phyloP scores from a whole-genome alignment of 331 rosid species.

The Phaseolus coccineus region DNA sequence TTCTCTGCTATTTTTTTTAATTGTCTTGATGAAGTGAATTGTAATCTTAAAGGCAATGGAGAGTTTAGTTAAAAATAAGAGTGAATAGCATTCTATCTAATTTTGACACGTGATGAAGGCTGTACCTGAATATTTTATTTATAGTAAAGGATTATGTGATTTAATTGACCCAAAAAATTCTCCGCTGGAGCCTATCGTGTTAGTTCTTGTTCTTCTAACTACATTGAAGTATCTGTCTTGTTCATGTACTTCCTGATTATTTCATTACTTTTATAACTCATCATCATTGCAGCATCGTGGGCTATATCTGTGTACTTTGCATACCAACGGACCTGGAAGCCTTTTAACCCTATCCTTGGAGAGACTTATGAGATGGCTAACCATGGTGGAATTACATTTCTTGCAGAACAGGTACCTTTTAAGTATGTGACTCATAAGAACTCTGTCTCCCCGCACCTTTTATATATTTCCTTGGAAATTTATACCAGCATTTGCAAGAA shows the following conservation, averaged over 20 bases:
- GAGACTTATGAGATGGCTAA: slow-evolving; percentile 91
- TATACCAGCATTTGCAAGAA: slow-evolving; percentile 29
- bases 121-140: not conserved
- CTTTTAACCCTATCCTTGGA: slow-evolving; percentile 96
- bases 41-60: not conserved
- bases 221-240: slow-evolving; percentile 7
- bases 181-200: not conserved
- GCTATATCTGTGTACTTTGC: slow-evolving; percentile 93
- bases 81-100: slow-evolving; percentile 7
- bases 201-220: slow-evolving; percentile 30
- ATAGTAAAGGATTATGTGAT: slow-evolving; percentile 4
- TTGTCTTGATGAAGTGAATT: not conserved
- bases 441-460: slow-evolving; percentile 16
- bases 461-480: not conserved
- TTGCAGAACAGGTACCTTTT: slow-evolving; percentile 84
- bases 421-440: slow-evolving; percentile 32
- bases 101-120: slow-evolving; percentile 16
- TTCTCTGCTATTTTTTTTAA: slow-evolving; percentile 3
- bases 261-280: slow-evolving; percentile 32
- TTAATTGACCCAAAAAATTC: slow-evolving; percentile 4
- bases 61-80: slow-evolving; percentile 1
- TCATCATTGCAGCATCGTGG: slow-evolving; percentile 78
- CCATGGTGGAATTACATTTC: slow-evolving; percentile 76
- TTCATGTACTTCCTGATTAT: slow-evolving; percentile 33
- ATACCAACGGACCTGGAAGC: slow-evolving; percentile 94